phyloP scores from a whole-genome alignment of 306 rosid species.

The Dryas drummondii region DNA sequence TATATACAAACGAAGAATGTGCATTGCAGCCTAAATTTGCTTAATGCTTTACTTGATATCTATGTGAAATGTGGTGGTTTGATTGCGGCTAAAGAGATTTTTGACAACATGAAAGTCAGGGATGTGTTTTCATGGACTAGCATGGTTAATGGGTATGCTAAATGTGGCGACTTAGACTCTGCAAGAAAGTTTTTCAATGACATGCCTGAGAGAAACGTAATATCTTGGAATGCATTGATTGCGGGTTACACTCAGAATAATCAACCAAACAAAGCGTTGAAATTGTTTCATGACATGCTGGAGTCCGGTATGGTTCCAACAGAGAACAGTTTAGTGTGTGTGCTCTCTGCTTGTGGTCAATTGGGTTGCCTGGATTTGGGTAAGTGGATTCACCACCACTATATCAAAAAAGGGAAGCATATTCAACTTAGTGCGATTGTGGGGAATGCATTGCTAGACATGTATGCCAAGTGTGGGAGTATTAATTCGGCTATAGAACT shows the following conservation, averaged over 20 bases:
- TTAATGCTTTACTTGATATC: slow-evolving; percentile 66
- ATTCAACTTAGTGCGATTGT: slow-evolving; percentile 41
- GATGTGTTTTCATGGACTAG: slow-evolving; percentile 83
- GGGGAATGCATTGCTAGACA: slow-evolving; percentile 60
- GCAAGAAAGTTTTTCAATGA: slow-evolving; percentile 57
- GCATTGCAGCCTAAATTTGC: slow-evolving; percentile 43
- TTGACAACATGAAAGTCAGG: slow-evolving; percentile 50
- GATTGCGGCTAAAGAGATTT: slow-evolving; percentile 46
- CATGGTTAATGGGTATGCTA: slow-evolving; percentile 78
- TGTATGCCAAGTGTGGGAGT: slow-evolving; percentile 85
- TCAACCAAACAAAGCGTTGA: slow-evolving; percentile 57
- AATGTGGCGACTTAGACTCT: slow-evolving; percentile 58
- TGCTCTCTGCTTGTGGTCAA: slow-evolving; percentile 74
- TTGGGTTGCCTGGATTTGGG: slow-evolving; percentile 62
- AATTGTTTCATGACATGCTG: slow-evolving; percentile 58
- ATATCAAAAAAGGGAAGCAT: slow-evolving; percentile 28
- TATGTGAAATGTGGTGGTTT: slow-evolving; percentile 60
- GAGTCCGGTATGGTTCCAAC: slow-evolving; percentile 39
- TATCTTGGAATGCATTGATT: slow-evolving; percentile 75
- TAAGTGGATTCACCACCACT: slow-evolving; percentile 46
- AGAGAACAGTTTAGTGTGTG: slow-evolving; percentile 70
- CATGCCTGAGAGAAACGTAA: slow-evolving; percentile 62
- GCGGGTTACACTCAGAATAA: slow-evolving; percentile 75
- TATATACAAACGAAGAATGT: slow-evolving; percentile 27
- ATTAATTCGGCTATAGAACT: slow-evolving; percentile 48